Percentiles rank a stretch among this genome's conserved stretches.
phyloP scores from a whole-genome alignment of 331 rosid species.

The Rosa hybrid region DNA sequence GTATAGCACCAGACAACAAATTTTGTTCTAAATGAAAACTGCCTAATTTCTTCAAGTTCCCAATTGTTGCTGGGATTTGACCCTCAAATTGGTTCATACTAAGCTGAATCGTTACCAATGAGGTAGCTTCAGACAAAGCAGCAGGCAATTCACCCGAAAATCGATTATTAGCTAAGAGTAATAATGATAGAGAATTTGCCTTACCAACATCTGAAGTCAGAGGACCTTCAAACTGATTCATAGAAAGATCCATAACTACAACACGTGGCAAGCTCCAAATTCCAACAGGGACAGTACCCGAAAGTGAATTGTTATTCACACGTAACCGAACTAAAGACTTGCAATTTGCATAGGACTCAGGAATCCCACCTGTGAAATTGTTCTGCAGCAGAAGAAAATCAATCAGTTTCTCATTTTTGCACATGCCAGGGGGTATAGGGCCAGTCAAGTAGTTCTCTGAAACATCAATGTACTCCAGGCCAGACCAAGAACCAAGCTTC shows the following conservation, averaged over 20 bases:
- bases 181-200: slow-evolving; percentile 67
- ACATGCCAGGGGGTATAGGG: slow-evolving; percentile 77
- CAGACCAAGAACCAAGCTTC: slow-evolving; percentile 63
- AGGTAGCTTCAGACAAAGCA: slow-evolving; percentile 58
- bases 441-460: slow-evolving; percentile 80
- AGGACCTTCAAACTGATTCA: slow-evolving; percentile 80
- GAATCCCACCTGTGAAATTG: slow-evolving; percentile 73
- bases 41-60: slow-evolving; percentile 61
- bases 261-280: slow-evolving; percentile 77
- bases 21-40: slow-evolving; percentile 55
- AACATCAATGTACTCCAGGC: slow-evolving; percentile 63
- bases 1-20: slow-evolving; percentile 66
- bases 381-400: slow-evolving; percentile 59
- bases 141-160: slow-evolving; percentile 76
- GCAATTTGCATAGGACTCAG: slow-evolving; percentile 66
- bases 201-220: slow-evolving; percentile 58
- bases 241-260: slow-evolving; percentile 55
- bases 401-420: slow-evolving; percentile 54
- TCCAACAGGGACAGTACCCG: slow-evolving; percentile 74
- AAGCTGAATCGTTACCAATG: slow-evolving; percentile 53
- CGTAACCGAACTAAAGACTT: slow-evolving; percentile 56
- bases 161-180: slow-evolving; percentile 48
- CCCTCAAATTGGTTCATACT: slow-evolving; percentile 66
- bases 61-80: slow-evolving; percentile 58
- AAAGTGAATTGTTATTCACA: slow-evolving; percentile 65